phyloP scores from a whole-genome alignment of 2,329 filamentous ascomycete genomes.

The Fusarium sp. region DNA sequence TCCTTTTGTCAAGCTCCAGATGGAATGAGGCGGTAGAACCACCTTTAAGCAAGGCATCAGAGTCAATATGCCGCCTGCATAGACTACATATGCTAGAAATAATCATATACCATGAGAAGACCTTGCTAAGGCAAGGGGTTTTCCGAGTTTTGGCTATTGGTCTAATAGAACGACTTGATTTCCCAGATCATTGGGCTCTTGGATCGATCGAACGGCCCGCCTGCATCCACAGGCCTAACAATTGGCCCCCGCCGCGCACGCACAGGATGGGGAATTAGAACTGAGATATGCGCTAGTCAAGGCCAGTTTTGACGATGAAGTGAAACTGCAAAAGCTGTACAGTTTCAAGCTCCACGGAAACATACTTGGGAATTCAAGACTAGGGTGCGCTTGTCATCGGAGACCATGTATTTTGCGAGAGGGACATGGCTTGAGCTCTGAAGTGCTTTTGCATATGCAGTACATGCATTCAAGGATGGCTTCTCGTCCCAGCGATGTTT shows the following conservation, averaged over 20 bases:
- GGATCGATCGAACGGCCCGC: conserved; percentile 37
- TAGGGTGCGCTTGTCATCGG: background rate
- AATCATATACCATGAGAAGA: background rate
- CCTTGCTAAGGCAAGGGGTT: too few species aligned
- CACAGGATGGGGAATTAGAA: conserved; percentile 18
- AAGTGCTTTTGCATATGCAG: too few species aligned
- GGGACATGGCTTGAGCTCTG: conserved; percentile 14
- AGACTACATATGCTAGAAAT: background rate
- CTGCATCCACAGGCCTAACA: conserved; percentile 29
- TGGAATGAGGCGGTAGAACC: background rate
- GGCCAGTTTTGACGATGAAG: conserved; percentile 2
- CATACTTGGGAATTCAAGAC: background rate
- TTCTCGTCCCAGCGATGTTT: conserved; percentile 17
- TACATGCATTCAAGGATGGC: background rate
- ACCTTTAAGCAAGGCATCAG: background rate
- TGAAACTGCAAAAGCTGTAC: conserved; percentile 9
- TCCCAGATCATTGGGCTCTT: conserved; percentile 27
- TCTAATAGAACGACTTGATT: conserved; percentile 9
- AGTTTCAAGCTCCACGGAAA: conserved; percentile 5
- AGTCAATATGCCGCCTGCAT: conserved; percentile 3
- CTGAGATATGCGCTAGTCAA: conserved; percentile 22
- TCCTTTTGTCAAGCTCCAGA: background rate
- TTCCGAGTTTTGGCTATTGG: too few species aligned
- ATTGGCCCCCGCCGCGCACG: conserved; percentile 18
- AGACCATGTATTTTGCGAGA: conserved; percentile 1